Evolutionary conservation across 345 rosid genomes (phyloP).

Genomic region (Citrus inodora): DNA sequence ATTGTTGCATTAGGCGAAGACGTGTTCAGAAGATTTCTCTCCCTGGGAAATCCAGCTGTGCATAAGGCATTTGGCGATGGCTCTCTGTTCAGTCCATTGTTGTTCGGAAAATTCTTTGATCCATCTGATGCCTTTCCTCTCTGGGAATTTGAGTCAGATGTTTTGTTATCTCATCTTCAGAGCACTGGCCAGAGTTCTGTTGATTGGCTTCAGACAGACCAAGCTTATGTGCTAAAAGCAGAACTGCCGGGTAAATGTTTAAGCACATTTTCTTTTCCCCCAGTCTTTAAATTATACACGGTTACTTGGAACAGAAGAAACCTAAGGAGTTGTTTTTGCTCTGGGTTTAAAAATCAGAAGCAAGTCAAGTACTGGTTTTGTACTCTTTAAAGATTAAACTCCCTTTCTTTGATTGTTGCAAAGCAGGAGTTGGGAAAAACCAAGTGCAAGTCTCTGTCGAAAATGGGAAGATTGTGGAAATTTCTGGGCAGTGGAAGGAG

Average conservation of each 20-base stretch:
- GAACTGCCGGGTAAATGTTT: constrained; percentile 60
- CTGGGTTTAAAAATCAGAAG: background rate
- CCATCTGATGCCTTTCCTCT: constrained; percentile 91
- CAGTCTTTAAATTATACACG: background rate
- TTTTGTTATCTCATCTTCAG: constrained; percentile 49
- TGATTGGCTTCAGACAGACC: constrained; percentile 77
- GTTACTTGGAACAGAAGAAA: background rate
- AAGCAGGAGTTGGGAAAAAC: constrained; percentile 44
- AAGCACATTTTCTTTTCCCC: background rate
- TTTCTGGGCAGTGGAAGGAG: constrained; percentile 68
- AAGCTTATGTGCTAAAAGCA: constrained; percentile 67
- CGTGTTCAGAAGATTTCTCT: constrained; percentile 45
- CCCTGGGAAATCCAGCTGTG: constrained; percentile 37
- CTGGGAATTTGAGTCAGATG: constrained; percentile 80
- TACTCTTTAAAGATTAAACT: background rate
- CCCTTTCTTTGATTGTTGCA: constrained; percentile 16
- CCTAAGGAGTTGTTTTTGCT: background rate
- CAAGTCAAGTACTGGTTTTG: background rate
- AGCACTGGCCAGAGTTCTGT: constrained; percentile 55
- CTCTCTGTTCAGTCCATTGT: constrained; percentile 73
- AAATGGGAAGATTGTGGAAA: constrained; percentile 69
- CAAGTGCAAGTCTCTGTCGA: constrained; percentile 45
- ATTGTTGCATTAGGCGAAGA: constrained; percentile 57
- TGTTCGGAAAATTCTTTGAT: constrained; percentile 87
- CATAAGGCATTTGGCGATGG: constrained; percentile 75